Evolutionary conservation across 108 stramenopile species (phyloP), one percentile per base, ranked within the genome.

Genomic region (Nitzschia sp.): DNA sequence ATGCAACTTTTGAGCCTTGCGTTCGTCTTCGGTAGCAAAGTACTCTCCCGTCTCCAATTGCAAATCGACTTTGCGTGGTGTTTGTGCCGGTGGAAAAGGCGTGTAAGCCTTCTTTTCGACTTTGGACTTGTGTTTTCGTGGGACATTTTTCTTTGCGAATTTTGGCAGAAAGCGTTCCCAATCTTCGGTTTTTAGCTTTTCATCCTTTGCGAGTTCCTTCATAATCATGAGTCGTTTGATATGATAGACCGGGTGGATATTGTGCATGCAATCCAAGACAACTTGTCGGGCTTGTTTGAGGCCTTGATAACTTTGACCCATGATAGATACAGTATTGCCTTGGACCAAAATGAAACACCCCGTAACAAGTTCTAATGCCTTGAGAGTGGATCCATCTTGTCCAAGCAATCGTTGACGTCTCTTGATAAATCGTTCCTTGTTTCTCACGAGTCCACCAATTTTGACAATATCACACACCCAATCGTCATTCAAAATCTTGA

Each of bases 151-250:
- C 81, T 97, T 98, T 54, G 90, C 89, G 75, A 99, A 99, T 26
- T 82, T 87, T 0, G 99, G 99, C 30, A 99, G 71, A 68, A 99
- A 99, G n/a, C 99, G 83, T 5, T 83, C 85, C 99, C 99, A 99
- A 78, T 97, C 92, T 74, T 98, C 97, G 48, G 94, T 76, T 54
- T 79, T 71, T 6, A 99, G 77, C 58, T 86, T 88, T 33, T 96
- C 96, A 79, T 99, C 99, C 64, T 97, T 93, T 25, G 92, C 96
- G 15, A 99, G 83, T 78, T 99, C 99, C 47, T 93, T 84, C 80
- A 96, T 94, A 65, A 99, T 99, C 99, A 99, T 99, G 51, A 99
- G 90, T 46, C 96, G 86, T 84, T 99, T 99, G 71, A 99, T 96
- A 76, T 99, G 95, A 82, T 99, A 99, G 54, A 99, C 91, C 28